A percentile compares a stretch with the other conserved stretches of the same genome.
These are phyloP conservation scores for Aspergillus alliaceus DNA, from an alignment of 2,329 filamentous ascomycete genomes.

Conservation along the genomic window DNA sequence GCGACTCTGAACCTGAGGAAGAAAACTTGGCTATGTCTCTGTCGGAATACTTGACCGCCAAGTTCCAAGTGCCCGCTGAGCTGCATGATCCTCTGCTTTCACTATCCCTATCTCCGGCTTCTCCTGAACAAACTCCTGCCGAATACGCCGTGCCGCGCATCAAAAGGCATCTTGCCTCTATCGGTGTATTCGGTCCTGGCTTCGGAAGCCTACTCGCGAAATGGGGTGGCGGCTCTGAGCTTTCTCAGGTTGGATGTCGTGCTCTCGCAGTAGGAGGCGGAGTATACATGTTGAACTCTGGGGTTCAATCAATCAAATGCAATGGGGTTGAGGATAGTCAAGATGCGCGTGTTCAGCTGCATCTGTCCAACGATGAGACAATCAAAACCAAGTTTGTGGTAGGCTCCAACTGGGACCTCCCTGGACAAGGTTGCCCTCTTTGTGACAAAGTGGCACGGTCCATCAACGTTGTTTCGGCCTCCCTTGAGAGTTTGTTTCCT, in stretches of 20 bases:
- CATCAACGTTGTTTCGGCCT: conserved; percentile 68
- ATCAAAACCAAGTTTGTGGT: conserved; percentile 39
- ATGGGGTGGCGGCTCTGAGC: conserved; percentile 87
- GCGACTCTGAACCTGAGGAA: conserved; percentile 6
- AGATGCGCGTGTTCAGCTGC: conserved; percentile 25
- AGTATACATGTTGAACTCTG: conserved; percentile 80
- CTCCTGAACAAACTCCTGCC: conserved; percentile 55
- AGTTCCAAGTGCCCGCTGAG: conserved; percentile 67
- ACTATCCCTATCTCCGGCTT: conserved; percentile 70
- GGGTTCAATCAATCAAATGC: conserved; percentile 48
- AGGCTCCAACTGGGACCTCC: conserved; percentile 40
- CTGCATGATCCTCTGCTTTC: conserved; percentile 67
- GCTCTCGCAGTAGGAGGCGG: conserved; percentile 88
- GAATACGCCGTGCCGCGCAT: conserved; percentile 73
- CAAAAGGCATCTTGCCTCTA: conserved; percentile 77
- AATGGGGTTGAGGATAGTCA: conserved; percentile 13
- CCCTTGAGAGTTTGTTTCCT: conserved; percentile 68
- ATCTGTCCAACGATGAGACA: conserved; percentile 38
- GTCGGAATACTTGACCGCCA: conserved; percentile 46
- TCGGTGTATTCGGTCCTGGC: conserved; percentile 82
- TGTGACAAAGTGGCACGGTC: conserved; percentile 55
- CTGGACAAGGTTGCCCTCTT: conserved; percentile 16
- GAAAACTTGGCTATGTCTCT: conserved; percentile 55
- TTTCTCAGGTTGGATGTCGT: conserved; percentile 87
- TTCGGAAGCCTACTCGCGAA: conserved; percentile 90